Evolutionary conservation across 495 filamentous ascomycete genomes (phyloP), one percentile per base, ranked within the genome.

Genomic region (Penicillium simplicissimum): DNA sequence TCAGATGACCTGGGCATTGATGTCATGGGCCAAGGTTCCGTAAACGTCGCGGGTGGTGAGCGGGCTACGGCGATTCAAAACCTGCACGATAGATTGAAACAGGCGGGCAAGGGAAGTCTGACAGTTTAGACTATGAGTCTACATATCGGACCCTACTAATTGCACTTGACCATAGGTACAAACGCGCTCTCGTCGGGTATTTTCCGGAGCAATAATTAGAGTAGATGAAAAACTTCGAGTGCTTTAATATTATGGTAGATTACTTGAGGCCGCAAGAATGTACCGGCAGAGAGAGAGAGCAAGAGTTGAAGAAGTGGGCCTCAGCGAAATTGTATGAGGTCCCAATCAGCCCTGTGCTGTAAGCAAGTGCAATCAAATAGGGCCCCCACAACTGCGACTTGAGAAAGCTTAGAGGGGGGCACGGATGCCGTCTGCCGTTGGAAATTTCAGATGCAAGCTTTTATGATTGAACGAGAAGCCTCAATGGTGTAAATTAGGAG

Each of bases 21-120:
- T 53, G 51, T 28, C 10, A n/a, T 53, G 51, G 51, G 51, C 15
- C 9, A n/a, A n/a, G n/a, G n/a, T 53, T 53, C 33, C 31, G 51
- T 53, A 33, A 53, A n/a, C 31, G 51, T 36, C 33, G 31, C 8
- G 31, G n/a, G 33, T 53, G 51, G 31, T 53, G 31, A 53, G 8
- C 28, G 28, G 28, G 4, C 28, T 31, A 5, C 28, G 28, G 28
- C 4, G 28, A 6, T 31, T 31, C 28, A 31, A 31, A 31, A 31
- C 2, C 6, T 31, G 2, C 6, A 31, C 28, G 28, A 31, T 5
- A 31, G 2, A 6, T 28, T 4, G 28, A 31, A 31, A 31, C 28
- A 31, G 0, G 28, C 28, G 2, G 0, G 28, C 28, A 31, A 4
- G 4, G 28, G 6, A 31, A 31, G 28, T 31, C 4, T 31, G 6